Percentiles rank a stretch among this genome's conserved stretches.
phyloP scores from a whole-genome alignment of 305 asterid species.

The Fraxinus platypoda region DNA sequence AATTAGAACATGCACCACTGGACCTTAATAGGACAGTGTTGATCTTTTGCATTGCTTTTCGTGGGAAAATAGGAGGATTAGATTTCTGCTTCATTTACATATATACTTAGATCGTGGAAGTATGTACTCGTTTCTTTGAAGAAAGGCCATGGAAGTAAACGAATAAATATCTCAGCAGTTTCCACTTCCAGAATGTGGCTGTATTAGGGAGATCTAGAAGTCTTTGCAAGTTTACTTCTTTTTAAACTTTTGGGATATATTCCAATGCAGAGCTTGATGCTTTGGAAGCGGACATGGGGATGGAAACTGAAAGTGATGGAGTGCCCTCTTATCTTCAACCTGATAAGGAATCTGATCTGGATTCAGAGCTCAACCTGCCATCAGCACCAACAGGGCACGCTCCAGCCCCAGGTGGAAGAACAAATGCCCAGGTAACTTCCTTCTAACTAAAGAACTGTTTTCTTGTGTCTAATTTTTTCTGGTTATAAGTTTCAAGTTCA shows the following conservation, averaged over 20 bases:
- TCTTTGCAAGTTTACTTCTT: not conserved
- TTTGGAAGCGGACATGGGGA: conserved; percentile 92
- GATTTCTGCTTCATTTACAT: not conserved
- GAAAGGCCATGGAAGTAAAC: not conserved
- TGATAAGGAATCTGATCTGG: conserved; percentile 68
- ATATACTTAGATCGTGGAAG: not conserved
- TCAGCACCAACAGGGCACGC: conserved; percentile 77
- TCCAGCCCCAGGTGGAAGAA: conserved; percentile 51
- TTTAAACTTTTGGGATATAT: not conserved
- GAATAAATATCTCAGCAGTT: not conserved
- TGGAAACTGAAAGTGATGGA: conserved; percentile 81
- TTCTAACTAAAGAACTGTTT: conserved; percentile 11
- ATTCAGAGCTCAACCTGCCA: conserved; percentile 77
- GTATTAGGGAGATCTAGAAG: not conserved
- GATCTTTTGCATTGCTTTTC: not conserved
- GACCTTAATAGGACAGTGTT: not conserved
- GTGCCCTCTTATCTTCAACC: conserved; percentile 93
- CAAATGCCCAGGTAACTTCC: conserved; percentile 57
- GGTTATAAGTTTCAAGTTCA: not conserved
- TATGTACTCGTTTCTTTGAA: not conserved
- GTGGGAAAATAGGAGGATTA: conserved; percentile 12
- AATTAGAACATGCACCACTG: not conserved
- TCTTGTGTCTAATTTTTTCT: not conserved
- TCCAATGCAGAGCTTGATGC: conserved; percentile 86
- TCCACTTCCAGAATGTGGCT: not conserved